Conservation (phyloP, 176 grass and related monocot genomes). For the Eleusine indica region DNA sequence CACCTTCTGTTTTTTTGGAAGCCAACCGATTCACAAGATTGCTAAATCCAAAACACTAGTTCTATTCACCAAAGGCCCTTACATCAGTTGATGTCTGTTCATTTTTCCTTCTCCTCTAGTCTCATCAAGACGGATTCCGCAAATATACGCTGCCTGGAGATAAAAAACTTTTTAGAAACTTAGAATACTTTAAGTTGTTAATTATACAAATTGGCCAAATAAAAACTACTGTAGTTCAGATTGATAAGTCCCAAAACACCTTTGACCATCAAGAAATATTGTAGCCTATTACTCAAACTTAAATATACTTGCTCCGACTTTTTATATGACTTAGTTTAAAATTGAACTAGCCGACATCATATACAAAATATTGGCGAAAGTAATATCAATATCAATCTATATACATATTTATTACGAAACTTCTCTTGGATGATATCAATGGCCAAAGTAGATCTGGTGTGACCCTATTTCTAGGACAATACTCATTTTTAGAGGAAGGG, state of each 20-base stretch:
- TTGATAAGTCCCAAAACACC: background rate
- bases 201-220: background rate
- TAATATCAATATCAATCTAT: background rate
- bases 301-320: background rate
- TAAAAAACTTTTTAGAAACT: slow-evolving; percentile 22
- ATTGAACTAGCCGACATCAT: background rate
- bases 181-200: background rate
- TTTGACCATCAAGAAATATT: background rate
- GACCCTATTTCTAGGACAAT: background rate
- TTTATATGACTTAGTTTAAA: background rate
- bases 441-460: background rate
- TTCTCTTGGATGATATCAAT: background rate
- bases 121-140: slow-evolving; percentile 78
- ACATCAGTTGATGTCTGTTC: background rate
- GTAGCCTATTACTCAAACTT: background rate
- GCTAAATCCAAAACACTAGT: slow-evolving; percentile 12
- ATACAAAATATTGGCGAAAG: background rate
- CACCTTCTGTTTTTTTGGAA: background rate
- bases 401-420: background rate
- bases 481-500: background rate
- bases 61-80: slow-evolving; percentile 14
- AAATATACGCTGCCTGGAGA: slow-evolving; percentile 97
- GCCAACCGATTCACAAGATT: slow-evolving; percentile 18
- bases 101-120: slow-evolving; percentile 73
- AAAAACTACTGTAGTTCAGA: background rate